A percentile compares a stretch with the other conserved stretches of the same genome.
Conservation (phyloP, 768 basidiomycete genomes). For the Lyophyllum atratum region DNA sequence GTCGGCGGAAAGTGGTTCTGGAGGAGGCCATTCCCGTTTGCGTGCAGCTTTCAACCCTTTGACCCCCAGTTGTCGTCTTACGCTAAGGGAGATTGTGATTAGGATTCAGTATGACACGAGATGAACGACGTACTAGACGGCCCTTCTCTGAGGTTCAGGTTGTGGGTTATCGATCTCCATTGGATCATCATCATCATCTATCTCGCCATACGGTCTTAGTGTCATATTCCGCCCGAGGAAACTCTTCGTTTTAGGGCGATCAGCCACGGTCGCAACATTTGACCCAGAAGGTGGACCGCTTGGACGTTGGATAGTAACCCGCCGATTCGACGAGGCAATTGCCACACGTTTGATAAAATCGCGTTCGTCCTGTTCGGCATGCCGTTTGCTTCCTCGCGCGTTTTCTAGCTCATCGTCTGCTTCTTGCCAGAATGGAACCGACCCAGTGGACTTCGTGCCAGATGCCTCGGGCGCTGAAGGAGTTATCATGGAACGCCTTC, state of each 20-base stretch:
- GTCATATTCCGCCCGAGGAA: constrained; percentile 11
- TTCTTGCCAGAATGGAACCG: constrained; percentile 17
- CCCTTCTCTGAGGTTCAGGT: background rate
- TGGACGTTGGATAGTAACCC: background rate
- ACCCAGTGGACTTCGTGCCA: constrained; percentile 10
- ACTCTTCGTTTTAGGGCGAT: constrained; percentile 2
- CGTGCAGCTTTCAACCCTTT: constrained; percentile 23
- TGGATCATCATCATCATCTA: constrained; percentile 5
- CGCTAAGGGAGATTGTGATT: background rate
- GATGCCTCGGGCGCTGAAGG: constrained; percentile 1
- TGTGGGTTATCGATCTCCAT: constrained; percentile 13
- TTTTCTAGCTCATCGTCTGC: constrained; percentile 16
- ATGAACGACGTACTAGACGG: background rate
- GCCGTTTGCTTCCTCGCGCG: constrained; percentile 4
- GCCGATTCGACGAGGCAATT: constrained; percentile 7
- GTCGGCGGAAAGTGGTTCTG: background rate
- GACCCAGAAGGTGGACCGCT: background rate
- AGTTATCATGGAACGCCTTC: constrained; percentile 12
- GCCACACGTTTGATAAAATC: constrained; percentile 15
- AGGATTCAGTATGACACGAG: background rate
- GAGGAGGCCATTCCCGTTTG: constrained; percentile 21
- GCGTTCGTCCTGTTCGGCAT: constrained; percentile 4
- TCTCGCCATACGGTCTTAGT: constrained; percentile 9
- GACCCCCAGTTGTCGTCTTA: constrained; percentile 9
- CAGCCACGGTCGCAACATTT: background rate